Percentiles rank a stretch among this genome's conserved stretches.
Conservation (phyloP, 208 protist species). For the Leishmania mexicana region DNA sequence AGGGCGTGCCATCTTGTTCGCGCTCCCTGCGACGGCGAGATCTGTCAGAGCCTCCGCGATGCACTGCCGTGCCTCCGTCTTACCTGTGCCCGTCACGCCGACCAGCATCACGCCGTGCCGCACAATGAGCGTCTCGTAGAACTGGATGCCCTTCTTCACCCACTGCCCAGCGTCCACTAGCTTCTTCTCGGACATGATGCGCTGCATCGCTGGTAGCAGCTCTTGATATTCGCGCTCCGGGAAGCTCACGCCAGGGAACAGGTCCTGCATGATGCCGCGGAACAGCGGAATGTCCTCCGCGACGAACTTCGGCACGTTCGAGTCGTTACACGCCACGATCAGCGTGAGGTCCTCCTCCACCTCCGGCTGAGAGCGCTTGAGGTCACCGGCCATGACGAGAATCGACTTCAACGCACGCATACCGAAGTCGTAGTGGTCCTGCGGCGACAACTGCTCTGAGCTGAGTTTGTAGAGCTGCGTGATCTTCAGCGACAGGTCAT, state of each 20-base stretch:
- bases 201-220: conserved; percentile 91
- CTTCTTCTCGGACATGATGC: conserved; percentile 66
- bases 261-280: conserved; percentile 97
- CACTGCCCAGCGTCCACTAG: conserved; percentile 84
- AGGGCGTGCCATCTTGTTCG: conserved; percentile 73
- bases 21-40: conserved; percentile 60
- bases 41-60: conserved; percentile 78
- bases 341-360: conserved; percentile 97
- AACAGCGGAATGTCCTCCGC: conserved; percentile 98
- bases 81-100: conserved; percentile 97
- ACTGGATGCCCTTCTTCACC: conserved; percentile 96
- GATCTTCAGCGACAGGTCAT: conserved; percentile 97
- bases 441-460: conserved; percentile 97
- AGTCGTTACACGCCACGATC: conserved; percentile 97
- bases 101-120: conserved; percentile 99
- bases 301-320: conserved; percentile 99
- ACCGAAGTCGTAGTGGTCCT: conserved; percentile 98
- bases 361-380: conserved; percentile 96
- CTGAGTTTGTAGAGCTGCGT: conserved; percentile 98
- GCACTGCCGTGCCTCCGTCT: conserved; percentile 89
- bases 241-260: conserved; percentile 97
- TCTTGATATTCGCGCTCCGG: conserved; percentile 94
- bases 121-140: conserved; percentile 98
- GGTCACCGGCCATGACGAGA: conserved; percentile 97
- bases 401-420: conserved; percentile 99